A percentile compares a stretch with the other conserved stretches of the same genome.
These are phyloP conservation scores for Pleurotus tuber-regium DNA, from an alignment of 768 basidiomycete species.

Conservation along the genomic window DNA sequence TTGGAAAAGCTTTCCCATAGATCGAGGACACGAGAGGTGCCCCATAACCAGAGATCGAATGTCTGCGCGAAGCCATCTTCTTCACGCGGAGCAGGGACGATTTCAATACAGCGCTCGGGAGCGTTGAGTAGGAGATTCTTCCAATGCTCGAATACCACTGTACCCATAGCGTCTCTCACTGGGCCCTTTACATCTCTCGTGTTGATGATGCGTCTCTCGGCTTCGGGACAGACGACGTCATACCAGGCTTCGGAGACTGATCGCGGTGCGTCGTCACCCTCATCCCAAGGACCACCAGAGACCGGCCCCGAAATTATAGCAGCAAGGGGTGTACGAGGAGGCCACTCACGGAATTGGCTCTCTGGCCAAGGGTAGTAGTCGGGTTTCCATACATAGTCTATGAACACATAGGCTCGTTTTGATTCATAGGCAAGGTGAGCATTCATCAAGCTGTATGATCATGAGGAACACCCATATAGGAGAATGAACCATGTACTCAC, in stretches of 20 bases:
- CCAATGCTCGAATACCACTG: slow-evolving; percentile 10
- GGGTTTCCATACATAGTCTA: slow-evolving; percentile 40
- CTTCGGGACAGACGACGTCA: slow-evolving; percentile 41
- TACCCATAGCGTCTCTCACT: slow-evolving; percentile 20
- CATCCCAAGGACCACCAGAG: slow-evolving; percentile 40
- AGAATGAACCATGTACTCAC: slow-evolving; percentile 36
- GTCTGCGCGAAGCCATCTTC: slow-evolving; percentile 31
- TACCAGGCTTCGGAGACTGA: slow-evolving; percentile 42
- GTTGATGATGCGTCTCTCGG: slow-evolving; percentile 35
- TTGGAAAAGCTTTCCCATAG: slow-evolving; percentile 31
- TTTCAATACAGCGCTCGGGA: slow-evolving; percentile 26
- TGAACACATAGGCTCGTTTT: slow-evolving; percentile 48
- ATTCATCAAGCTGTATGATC: slow-evolving; percentile 43
- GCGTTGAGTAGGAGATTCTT: slow-evolving; percentile 6
- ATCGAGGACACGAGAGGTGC: slow-evolving; percentile 28
- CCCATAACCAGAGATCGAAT: slow-evolving; percentile 36
- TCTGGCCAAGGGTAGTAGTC: slow-evolving; percentile 41
- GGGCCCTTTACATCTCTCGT: slow-evolving; percentile 36
- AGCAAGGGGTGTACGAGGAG: slow-evolving; percentile 30
- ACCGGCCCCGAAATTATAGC: slow-evolving; percentile 43
- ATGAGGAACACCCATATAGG: neutral
- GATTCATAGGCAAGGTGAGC: slow-evolving; percentile 47
- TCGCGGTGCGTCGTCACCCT: slow-evolving; percentile 38
- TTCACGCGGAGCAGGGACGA: slow-evolving; percentile 22
- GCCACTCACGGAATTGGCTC: slow-evolving; percentile 14